phyloP scores from a whole-genome alignment of 2,329 filamentous ascomycete genomes.

The Endoconidiophora laricicola region DNA sequence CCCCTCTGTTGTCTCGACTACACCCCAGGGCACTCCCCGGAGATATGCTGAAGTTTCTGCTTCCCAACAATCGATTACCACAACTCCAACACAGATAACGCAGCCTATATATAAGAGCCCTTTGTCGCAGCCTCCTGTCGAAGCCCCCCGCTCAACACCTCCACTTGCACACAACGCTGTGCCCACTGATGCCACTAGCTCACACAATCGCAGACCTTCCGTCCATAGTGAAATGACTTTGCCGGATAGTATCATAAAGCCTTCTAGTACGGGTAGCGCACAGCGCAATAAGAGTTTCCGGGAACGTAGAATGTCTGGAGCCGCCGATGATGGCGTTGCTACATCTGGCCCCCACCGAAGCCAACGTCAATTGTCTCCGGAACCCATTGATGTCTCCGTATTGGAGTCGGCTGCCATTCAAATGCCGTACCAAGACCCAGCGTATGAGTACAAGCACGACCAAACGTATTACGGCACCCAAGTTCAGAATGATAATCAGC shows the following conservation, averaged over 20 bases:
- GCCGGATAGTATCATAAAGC: not conserved
- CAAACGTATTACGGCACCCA: too few relatives aligned
- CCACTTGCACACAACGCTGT: conserved; percentile 1
- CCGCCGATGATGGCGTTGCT: conserved; percentile 1
- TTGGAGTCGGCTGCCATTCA: not conserved
- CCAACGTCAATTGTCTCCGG: not conserved
- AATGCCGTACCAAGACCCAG: too few relatives aligned
- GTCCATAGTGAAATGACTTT: conserved; percentile 7
- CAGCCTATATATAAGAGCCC: conserved; percentile 3
- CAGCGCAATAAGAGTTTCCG: conserved; percentile 7
- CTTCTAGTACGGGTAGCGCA: not conserved
- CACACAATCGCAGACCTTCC: conserved; percentile 8
- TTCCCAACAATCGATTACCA: not conserved
- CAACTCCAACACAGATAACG: conserved; percentile 1
- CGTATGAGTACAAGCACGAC: too few relatives aligned
- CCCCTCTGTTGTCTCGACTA: conserved; percentile 3
- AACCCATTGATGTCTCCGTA: conserved; percentile 3
- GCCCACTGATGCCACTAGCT: not conserved
- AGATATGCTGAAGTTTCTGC: not conserved
- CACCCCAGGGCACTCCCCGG: conserved; percentile 4
- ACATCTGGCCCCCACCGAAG: conserved; percentile 7
- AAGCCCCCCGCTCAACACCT: not conserved
- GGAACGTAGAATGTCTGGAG: conserved; percentile 4
- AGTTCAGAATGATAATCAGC: not conserved
- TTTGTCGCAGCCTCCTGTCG: conserved; percentile 2